Base-by-base conservation (phyloP, 2,329 filamentous ascomycete genomes). In the Neonectria faginata region DNA sequence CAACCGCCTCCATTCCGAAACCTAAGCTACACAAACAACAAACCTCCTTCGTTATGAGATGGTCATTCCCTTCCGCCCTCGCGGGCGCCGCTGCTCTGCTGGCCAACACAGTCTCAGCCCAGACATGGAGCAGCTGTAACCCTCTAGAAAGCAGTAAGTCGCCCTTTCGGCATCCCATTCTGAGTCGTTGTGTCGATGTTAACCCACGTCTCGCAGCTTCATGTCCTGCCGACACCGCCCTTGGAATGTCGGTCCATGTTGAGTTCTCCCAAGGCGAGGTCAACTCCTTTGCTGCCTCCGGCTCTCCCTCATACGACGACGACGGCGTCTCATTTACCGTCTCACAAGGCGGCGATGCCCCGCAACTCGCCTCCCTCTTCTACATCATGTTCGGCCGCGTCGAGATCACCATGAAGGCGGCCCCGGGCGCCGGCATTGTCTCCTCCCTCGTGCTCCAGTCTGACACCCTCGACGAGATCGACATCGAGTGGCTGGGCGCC, bases 351-450 rank as follows among this genome's bases (percentile, higher is more conserved):
- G 94, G 95, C 62, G 93, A 99, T 76, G 88, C 93, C 3, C 96
- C 96, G 0, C 91, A 95, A 78, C 88, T 99, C 66, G 86, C 87
- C 69, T 97, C 94, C 66, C 88, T 96, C 74, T 98, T 97, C 88
- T 98, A 97, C 85, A 97, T 99, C 82, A 98, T 99, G 96, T 99
- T 97, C 78, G 96, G 96, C 70, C 92, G 91, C 68, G 92, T 97
- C 75, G 92, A 97, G 70, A 88, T 94, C 70, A 90, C 88, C 33
- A 86, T 97, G 83, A 94, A 95, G 80, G 89, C 93, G 27, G 94
- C 96, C 10, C 91, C 94, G 0, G 96, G 96, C 8, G 89, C 88
- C 10, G 96, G 96, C 64, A 97, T 99, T 73, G 94, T 99, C 69
- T 97, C 93, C 79, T 96, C 93, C 50, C 86, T 96, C 12, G 93